Conservation (phyloP, 2,329 filamentous ascomycete species). For the Cordyceps cateniannulata region DNA sequence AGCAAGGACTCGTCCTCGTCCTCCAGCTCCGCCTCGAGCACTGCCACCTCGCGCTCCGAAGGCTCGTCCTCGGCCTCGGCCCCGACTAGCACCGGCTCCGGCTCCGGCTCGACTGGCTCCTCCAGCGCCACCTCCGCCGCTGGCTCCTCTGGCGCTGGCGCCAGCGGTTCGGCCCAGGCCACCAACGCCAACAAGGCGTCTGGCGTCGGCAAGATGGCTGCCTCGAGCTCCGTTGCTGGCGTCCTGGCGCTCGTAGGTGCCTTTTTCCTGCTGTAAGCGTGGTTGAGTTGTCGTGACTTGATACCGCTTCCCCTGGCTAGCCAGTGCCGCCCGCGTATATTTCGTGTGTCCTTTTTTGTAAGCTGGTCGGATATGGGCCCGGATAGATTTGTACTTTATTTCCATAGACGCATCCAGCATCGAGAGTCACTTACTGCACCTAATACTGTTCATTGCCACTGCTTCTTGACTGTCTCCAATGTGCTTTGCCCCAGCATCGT, state of each 20-base stretch:
- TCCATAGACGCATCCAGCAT: slow-evolving; percentile 7
- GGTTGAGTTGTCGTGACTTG: neutral
- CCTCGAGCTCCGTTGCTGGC: slow-evolving; percentile 9
- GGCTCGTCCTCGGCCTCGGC: neutral
- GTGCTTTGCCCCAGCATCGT: neutral
- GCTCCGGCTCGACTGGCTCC: slow-evolving; percentile 17
- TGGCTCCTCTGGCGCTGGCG: slow-evolving; percentile 19
- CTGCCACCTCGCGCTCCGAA: neutral
- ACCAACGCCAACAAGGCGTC: neutral
- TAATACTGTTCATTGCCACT: neutral
- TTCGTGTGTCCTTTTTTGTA: neutral
- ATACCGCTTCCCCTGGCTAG: neutral
- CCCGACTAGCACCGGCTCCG: slow-evolving; percentile 1
- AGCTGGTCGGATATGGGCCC: slow-evolving; percentile 6
- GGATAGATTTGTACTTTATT: slow-evolving; percentile 8
- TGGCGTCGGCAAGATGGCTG: slow-evolving; percentile 4
- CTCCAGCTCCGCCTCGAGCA: slow-evolving; percentile 14
- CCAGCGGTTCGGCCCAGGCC: neutral
- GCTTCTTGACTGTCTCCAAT: neutral
- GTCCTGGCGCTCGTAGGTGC: slow-evolving; percentile 10
- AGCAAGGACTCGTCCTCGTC: slow-evolving; percentile 6
- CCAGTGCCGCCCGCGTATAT: neutral
- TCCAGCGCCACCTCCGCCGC: neutral
- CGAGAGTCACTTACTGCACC: neutral
- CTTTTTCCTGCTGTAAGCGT: slow-evolving; percentile 11